These are phyloP conservation scores for Grosmannia serpens DNA, from an alignment of 2,329 filamentous ascomycete species.

Conservation along the genomic window DNA sequence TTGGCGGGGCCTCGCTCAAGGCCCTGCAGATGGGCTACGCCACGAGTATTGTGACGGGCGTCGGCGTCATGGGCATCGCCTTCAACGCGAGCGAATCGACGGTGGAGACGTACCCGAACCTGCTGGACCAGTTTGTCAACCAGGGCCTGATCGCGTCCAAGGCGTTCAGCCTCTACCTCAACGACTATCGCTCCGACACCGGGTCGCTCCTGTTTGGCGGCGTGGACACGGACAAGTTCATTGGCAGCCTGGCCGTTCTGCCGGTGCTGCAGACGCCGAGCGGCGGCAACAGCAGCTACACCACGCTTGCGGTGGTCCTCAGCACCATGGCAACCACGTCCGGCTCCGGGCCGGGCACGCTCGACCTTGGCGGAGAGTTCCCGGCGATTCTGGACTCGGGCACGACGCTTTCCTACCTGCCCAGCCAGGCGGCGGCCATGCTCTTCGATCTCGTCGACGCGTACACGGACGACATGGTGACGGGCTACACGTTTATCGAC, in stretches of 20 bases:
- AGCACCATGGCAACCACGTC: slow-evolving; percentile 20
- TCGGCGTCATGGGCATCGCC: slow-evolving; percentile 48
- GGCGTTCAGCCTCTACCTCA: slow-evolving; percentile 58
- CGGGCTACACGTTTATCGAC: slow-evolving; percentile 27
- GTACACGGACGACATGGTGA: slow-evolving; percentile 22
- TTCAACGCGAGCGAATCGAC: slow-evolving; percentile 40
- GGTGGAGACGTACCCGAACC: slow-evolving; percentile 35
- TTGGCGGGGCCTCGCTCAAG: slow-evolving; percentile 36
- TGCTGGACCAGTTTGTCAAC: slow-evolving; percentile 52
- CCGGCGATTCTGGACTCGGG: slow-evolving; percentile 58
- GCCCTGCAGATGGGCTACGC: slow-evolving; percentile 46
- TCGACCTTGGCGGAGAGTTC: slow-evolving; percentile 11
- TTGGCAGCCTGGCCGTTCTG: slow-evolving; percentile 41
- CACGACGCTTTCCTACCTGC: slow-evolving; percentile 53
- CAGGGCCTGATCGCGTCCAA: slow-evolving; percentile 50
- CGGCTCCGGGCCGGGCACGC: slow-evolving; percentile 13
- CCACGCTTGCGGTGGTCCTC: slow-evolving; percentile 28
- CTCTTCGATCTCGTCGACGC: slow-evolving; percentile 24
- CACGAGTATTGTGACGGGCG: slow-evolving; percentile 32
- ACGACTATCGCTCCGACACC: slow-evolving; percentile 40
- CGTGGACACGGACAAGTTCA: slow-evolving; percentile 55
- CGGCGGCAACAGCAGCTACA: slow-evolving; percentile 25
- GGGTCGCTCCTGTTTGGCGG: slow-evolving; percentile 60
- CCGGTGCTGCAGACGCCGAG: slow-evolving; percentile 36
- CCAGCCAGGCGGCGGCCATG: slow-evolving; percentile 34